A percentile compares a stretch with the other conserved stretches of the same genome.
Evolutionary conservation across 768 basidiomycete genomes (phyloP).

Genomic region (Termitomyces sp.): DNA sequence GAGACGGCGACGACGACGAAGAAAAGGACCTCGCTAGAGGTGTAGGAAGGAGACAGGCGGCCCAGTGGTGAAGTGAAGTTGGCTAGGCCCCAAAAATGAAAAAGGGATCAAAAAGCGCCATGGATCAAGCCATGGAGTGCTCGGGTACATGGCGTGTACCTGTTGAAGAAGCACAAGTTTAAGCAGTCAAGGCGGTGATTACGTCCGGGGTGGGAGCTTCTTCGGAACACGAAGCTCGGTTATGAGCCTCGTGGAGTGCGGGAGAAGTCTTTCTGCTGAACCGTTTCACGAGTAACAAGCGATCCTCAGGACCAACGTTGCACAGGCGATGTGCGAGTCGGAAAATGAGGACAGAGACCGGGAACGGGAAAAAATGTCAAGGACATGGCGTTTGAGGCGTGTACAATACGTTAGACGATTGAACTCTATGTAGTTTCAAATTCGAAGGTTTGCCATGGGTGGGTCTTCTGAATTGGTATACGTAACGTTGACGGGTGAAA

Average conservation of each 20-base stretch:
- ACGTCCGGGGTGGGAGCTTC: constrained; percentile 13
- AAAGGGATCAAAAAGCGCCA: constrained; percentile 19
- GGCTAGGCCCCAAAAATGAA: constrained; percentile 12
- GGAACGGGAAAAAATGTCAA: neutral
- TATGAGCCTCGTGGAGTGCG: constrained; percentile 3
- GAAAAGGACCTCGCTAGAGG: neutral
- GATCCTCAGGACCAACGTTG: neutral
- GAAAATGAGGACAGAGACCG: neutral
- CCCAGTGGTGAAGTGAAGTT: neutral
- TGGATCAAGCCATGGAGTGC: constrained; percentile 24
- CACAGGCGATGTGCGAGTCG: neutral
- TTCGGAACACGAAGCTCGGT: constrained; percentile 2
- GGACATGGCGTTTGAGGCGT: neutral
- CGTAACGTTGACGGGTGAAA: neutral
- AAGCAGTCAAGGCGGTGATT: constrained; percentile 9
- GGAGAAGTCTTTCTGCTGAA: constrained; percentile 1
- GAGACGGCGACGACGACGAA: neutral
- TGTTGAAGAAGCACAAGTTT: constrained; percentile 25
- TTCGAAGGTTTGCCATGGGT: neutral
- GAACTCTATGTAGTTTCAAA: neutral
- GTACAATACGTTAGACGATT: neutral
- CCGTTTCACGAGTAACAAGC: neutral
- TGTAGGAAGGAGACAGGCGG: constrained; percentile 16
- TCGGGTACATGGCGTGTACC: constrained; percentile 23
- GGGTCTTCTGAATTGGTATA: neutral